A percentile compares a stretch with the other conserved stretches of the same genome.
These are phyloP conservation scores for Macrolepiota dolichaula DNA, from an alignment of 768 basidiomycete species.

Conservation along the genomic window DNA sequence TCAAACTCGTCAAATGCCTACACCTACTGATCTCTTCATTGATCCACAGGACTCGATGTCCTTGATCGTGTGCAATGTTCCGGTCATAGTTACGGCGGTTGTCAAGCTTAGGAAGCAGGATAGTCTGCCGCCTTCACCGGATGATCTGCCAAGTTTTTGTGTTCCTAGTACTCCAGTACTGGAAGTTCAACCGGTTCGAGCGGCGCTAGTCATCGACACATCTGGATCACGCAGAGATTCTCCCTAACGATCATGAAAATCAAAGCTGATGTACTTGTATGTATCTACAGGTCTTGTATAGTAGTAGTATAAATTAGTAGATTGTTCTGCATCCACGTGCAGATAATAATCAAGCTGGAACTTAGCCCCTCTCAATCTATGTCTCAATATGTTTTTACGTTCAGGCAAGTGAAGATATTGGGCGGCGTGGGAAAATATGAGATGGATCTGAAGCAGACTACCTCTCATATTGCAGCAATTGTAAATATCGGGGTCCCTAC, in stretches of 20 bases:
- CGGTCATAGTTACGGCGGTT: conserved; percentile 29
- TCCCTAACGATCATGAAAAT: background rate
- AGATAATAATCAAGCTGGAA: no score
- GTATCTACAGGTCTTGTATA: no score
- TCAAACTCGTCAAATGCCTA: background rate
- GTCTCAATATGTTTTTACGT: no score
- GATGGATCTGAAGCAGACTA: no score
- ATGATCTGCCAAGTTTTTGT: background rate
- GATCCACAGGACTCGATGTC: conserved; percentile 27
- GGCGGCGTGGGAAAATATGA: no score
- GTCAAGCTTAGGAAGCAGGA: conserved; percentile 8
- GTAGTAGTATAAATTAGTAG: no score
- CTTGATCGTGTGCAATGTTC: conserved; percentile 37
- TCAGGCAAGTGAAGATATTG: no score
- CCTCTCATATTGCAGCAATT: no score
- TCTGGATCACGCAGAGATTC: background rate
- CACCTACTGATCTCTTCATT: background rate
- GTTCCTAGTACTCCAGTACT: background rate
- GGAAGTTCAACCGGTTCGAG: background rate
- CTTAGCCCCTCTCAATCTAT: no score
- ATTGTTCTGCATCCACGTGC: no score
- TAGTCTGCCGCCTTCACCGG: background rate
- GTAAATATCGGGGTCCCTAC: no score
- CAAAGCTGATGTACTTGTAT: background rate
- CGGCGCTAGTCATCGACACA: background rate